phyloP scores from a whole-genome alignment of 2,329 filamentous ascomycete species.

The Macroventuria anomochaeta region DNA sequence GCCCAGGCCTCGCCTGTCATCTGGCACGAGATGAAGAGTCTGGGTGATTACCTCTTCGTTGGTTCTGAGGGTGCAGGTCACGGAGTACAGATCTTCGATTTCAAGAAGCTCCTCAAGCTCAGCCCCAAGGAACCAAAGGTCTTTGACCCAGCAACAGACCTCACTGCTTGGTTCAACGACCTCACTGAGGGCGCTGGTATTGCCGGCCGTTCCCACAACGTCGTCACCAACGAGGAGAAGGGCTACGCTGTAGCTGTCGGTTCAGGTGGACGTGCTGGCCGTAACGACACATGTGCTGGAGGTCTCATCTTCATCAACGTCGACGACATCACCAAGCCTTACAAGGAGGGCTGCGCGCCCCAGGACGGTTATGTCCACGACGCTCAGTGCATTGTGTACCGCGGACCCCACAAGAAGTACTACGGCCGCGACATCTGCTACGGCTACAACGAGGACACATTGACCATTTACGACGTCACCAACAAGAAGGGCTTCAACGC shows the following conservation, averaged over 20 bases:
- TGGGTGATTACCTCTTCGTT: constrained; percentile 51
- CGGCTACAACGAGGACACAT: constrained; percentile 62
- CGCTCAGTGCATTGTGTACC: constrained; percentile 65
- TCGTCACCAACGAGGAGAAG: constrained; percentile 46
- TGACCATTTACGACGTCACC: constrained; percentile 61
- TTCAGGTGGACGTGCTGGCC: constrained; percentile 36
- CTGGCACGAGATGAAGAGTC: constrained; percentile 61
- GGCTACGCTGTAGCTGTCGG: constrained; percentile 46
- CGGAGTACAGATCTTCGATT: constrained; percentile 67
- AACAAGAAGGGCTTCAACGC: constrained; percentile 62
- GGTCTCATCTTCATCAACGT: constrained; percentile 66
- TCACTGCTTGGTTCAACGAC: constrained; percentile 37
- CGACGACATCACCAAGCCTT: constrained; percentile 55
- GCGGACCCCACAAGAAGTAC: constrained; percentile 59
- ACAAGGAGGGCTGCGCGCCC: constrained; percentile 60
- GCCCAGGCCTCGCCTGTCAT: constrained; percentile 54
- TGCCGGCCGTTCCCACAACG: constrained; percentile 45
- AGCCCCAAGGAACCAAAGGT: constrained; percentile 40
- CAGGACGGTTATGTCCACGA: constrained; percentile 67
- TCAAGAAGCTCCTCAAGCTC: constrained; percentile 52
- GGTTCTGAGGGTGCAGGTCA: constrained; percentile 54
- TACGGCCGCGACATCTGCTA: constrained; percentile 62
- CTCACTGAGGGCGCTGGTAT: constrained; percentile 28
- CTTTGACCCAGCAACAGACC: constrained; percentile 39
- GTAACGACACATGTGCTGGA: constrained; percentile 53